These are phyloP conservation scores for Pichia membranifaciens DNA, from an alignment of 805 yeast species.

Conservation along the genomic window DNA sequence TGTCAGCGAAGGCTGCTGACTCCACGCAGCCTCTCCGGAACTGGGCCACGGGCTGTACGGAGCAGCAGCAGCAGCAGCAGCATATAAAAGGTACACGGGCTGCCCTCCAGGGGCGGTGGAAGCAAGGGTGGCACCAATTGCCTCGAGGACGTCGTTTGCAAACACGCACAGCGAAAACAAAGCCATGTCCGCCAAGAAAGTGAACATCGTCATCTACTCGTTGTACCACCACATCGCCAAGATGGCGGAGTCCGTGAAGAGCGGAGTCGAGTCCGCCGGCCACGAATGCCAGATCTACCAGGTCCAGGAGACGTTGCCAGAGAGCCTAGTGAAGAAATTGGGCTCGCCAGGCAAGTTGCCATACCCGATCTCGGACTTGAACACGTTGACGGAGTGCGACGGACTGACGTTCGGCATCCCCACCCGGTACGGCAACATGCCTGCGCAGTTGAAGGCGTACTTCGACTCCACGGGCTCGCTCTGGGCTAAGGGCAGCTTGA, in stretches of 20 bases:
- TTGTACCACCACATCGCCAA: conserved; percentile 71
- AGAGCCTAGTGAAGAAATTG: conserved; percentile 54
- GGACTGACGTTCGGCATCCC: conserved; percentile 83
- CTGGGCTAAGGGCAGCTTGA: conserved; percentile 70
- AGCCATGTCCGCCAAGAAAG: conserved; percentile 6
- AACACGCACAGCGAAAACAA: too few species aligned
- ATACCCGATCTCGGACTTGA: conserved; percentile 53
- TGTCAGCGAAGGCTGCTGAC: too few species aligned
- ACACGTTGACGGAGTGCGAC: conserved; percentile 51
- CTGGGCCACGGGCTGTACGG: too few species aligned
- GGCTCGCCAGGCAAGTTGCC: conserved; percentile 59
- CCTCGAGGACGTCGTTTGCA: too few species aligned
- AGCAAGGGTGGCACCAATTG: too few species aligned
- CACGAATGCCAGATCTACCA: conserved; percentile 67
- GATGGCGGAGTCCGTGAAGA: conserved; percentile 62
- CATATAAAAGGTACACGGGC: too few species aligned
- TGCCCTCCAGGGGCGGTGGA: too few species aligned
- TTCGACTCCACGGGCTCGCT: conserved; percentile 74
- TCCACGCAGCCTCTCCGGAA: too few species aligned
- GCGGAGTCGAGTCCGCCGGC: conserved; percentile 67
- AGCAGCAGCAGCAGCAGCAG: too few species aligned
- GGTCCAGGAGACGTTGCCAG: conserved; percentile 70
- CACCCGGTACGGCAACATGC: conserved; percentile 76
- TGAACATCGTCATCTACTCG: conserved; percentile 64
- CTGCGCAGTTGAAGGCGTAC: conserved; percentile 73